phyloP scores from a whole-genome alignment of 257 asterid species.

The Nicotiana tabacum region DNA sequence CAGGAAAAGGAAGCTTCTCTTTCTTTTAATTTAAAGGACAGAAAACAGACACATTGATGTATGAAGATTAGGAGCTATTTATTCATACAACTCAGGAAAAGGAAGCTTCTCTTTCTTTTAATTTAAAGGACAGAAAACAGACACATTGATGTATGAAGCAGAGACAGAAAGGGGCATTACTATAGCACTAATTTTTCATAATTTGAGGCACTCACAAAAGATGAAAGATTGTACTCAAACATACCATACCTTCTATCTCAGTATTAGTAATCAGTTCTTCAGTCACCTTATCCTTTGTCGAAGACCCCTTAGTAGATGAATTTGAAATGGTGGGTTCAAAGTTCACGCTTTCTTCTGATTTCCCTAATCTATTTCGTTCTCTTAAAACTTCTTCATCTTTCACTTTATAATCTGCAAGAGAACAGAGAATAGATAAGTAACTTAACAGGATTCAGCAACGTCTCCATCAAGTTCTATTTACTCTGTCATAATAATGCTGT shows the following conservation, averaged over 20 bases:
- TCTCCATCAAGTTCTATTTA: not conserved
- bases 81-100: not conserved
- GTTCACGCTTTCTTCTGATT: conserved; percentile 7
- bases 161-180: not conserved
- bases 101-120: not conserved
- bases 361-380: conserved; percentile 7
- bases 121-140: not conserved
- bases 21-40: not conserved
- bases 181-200: not conserved
- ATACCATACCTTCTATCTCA: conserved; percentile 11
- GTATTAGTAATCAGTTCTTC: conserved; percentile 10
- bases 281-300: not conserved
- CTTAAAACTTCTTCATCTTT: conserved; percentile 17
- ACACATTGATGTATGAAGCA: not conserved
- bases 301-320: conserved; percentile 11
- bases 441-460: conserved; percentile 9
- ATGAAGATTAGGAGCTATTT: not conserved
- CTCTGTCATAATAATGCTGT: not conserved
- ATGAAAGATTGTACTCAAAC: not conserved
- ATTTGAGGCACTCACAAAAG: not conserved
- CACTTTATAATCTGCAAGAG: conserved; percentile 15
- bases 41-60: not conserved
- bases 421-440: conserved; percentile 9
- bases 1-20: not conserved
- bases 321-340: not conserved